A percentile compares a stretch with the other conserved stretches of the same genome.
phyloP scores from a whole-genome alignment of 2,329 filamentous ascomycete species.

The Colletotrichum sp. region DNA sequence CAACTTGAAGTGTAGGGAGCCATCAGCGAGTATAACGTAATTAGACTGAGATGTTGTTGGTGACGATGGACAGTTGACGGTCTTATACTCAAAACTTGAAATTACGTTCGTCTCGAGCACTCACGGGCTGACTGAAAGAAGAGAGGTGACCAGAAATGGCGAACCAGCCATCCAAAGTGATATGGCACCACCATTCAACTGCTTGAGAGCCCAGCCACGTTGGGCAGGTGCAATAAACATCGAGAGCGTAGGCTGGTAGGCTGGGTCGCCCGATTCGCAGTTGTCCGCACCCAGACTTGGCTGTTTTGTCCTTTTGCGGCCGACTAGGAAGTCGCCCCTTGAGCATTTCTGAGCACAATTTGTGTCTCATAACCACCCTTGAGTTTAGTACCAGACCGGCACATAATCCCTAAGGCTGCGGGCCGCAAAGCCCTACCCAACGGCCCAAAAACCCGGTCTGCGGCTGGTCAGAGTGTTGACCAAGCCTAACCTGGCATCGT shows the following conservation, averaged over 20 bases:
- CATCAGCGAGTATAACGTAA: not conserved
- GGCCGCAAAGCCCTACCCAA: not conserved
- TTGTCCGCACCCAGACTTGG: not conserved
- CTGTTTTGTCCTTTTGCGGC: not conserved
- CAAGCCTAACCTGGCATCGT: not conserved
- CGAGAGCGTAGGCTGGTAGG: not conserved
- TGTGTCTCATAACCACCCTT: not conserved
- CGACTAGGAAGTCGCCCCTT: not conserved
- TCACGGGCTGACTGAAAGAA: not conserved
- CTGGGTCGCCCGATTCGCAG: not conserved
- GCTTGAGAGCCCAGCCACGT: not conserved
- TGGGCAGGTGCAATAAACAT: not conserved
- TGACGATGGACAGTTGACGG: not conserved
- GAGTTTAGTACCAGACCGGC: not conserved
- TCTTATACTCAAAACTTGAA: not conserved
- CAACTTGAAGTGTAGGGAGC: not conserved
- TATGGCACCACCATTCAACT: not conserved
- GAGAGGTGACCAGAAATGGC: not conserved
- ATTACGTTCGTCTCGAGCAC: not conserved
- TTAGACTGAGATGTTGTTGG: not conserved
- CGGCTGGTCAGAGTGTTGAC: not conserved
- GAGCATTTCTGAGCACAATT: not conserved
- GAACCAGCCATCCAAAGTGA: not conserved
- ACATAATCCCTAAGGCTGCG: not conserved
- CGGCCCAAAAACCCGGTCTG: constrained; percentile 8